A percentile compares a stretch with the other conserved stretches of the same genome.
Conservation (phyloP, 805 yeast genomes). For the Ogataea kodamae region DNA sequence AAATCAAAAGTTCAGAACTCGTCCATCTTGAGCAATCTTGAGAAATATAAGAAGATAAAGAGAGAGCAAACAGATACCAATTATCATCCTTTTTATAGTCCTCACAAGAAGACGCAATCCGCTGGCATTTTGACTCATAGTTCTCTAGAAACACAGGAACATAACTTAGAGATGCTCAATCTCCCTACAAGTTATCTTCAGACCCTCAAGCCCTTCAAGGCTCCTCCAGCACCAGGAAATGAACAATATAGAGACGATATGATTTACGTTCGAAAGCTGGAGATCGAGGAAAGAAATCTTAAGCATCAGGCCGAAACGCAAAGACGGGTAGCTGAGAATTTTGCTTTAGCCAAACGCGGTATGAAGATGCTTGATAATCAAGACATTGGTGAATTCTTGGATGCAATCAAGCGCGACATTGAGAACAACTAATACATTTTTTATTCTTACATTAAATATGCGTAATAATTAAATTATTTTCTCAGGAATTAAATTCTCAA, state of each 20-base stretch:
- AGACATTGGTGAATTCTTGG: slow-evolving; percentile 32
- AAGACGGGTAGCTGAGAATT: slow-evolving; percentile 15
- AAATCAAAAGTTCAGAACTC: slow-evolving; percentile 19
- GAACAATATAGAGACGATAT: slow-evolving; percentile 33
- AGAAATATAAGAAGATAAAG: slow-evolving; percentile 26
- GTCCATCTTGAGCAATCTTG: slow-evolving; percentile 28
- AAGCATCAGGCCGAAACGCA: slow-evolving; percentile 17
- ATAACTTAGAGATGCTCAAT: slow-evolving; percentile 32
- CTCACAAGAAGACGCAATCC: slow-evolving; percentile 25
- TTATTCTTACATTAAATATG: not conserved
- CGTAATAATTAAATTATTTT: slow-evolving; percentile 3
- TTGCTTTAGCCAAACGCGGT: slow-evolving; percentile 27
- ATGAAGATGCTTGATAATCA: slow-evolving; percentile 24
- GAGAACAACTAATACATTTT: slow-evolving; percentile 2
- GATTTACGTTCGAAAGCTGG: slow-evolving; percentile 31
- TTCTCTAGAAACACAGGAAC: slow-evolving; percentile 34
- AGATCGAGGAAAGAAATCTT: slow-evolving; percentile 27
- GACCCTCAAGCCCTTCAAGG: slow-evolving; percentile 18
- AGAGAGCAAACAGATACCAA: slow-evolving; percentile 16
- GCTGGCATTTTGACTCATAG: slow-evolving; percentile 32
- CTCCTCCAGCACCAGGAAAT: slow-evolving; percentile 29
- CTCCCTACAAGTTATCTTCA: slow-evolving; percentile 30
- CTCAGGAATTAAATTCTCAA: slow-evolving; percentile 1
- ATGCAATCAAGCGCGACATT: slow-evolving; percentile 8
- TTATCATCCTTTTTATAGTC: slow-evolving; percentile 31